Base-by-base conservation (phyloP, 2,329 filamentous ascomycete genomes). In the Aspergillus sp. region DNA sequence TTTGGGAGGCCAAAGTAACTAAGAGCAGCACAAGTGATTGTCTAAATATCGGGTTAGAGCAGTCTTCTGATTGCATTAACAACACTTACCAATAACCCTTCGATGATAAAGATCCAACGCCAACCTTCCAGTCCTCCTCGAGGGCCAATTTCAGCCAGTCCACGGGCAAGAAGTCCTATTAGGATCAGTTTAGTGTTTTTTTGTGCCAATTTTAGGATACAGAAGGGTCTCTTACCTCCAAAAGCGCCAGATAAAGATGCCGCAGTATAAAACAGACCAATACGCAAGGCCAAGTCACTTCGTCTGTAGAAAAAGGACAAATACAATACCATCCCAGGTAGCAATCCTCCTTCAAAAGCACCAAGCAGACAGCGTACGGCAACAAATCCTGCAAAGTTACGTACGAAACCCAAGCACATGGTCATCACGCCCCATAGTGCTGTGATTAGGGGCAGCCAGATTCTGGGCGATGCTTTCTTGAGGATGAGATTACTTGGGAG, bases 271-370 rank as follows among this genome's bases (percentile, higher is more conserved):
- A 86, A 85, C 5, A 86, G 68, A 25, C 82, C 83, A 44, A 86
- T 83, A 4, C 83, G 73, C 33, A 84, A 63, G 0, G 81, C 80
- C 52, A 85, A 69, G 53, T 85, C 81, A 1, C 74, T 70, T 17
- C 81, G 71, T 15, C 74, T 77, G 56, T 85, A 83, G 53, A 86
- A 76, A 5, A 74, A 72, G 0, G 81, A 83, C 10, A 87, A 72
- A 57, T 86, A 86, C 1, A 87, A 67, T 1, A 80, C 78, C 68
- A 86, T 85, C 42, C 83, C 84, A 0, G 83, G 83, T 2, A 86
- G 65, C 32, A 86, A 64, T 0, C 83, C 83, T 35, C 81, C 83
- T 63, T 86, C 84, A 0, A 79, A 78, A 3, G 82, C 55, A 7
- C 83, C 83, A 4, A 86, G 69, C 27, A 86, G 60, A 6, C 80